A percentile compares a stretch with the other conserved stretches of the same genome.
phyloP scores from a whole-genome alignment of 768 basidiomycete species.

The Boletus reticuloceps region DNA sequence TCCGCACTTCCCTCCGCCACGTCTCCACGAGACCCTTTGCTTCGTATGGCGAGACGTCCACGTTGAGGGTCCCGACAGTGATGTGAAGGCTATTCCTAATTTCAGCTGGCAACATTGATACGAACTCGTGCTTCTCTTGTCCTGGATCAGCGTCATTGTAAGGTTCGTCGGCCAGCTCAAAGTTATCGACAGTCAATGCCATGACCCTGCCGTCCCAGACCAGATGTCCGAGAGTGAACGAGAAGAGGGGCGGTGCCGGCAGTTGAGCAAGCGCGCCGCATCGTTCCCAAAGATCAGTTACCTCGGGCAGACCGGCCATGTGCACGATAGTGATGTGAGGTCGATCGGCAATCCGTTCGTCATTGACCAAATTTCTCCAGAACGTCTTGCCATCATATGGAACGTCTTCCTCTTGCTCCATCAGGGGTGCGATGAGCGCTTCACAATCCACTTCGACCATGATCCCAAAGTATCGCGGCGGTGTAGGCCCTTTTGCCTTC shows the following conservation, averaged over 20 bases:
- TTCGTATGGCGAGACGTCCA: constrained; percentile 60
- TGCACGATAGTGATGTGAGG: constrained; percentile 93
- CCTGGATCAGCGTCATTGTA: constrained; percentile 27
- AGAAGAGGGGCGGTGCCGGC: constrained; percentile 50
- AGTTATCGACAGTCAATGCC: constrained; percentile 68
- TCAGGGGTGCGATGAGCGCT: constrained; percentile 40
- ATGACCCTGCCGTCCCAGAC: constrained; percentile 80
- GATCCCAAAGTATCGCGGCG: constrained; percentile 75
- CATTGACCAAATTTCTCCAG: constrained; percentile 46
- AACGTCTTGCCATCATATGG: constrained; percentile 37
- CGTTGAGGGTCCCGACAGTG: constrained; percentile 73
- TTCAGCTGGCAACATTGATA: constrained; percentile 44
- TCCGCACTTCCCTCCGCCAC: constrained; percentile 42
- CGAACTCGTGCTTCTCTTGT: constrained; percentile 45
- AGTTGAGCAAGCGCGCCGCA: constrained; percentile 17
- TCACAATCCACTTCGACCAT: constrained; percentile 69
- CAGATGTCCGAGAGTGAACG: constrained; percentile 56
- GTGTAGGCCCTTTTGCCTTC: constrained; percentile 19
- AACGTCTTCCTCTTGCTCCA: constrained; percentile 35
- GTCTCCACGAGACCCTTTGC: constrained; percentile 61
- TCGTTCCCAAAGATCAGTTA: constrained; percentile 43
- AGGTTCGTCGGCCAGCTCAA: constrained; percentile 38
- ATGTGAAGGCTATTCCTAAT: constrained; percentile 66
- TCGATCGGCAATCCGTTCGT: constrained; percentile 46
- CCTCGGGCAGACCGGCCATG: constrained; percentile 41